Base-by-base conservation (phyloP, 1,284 basidiomycete species). In the Leccinum pallidistipes region DNA sequence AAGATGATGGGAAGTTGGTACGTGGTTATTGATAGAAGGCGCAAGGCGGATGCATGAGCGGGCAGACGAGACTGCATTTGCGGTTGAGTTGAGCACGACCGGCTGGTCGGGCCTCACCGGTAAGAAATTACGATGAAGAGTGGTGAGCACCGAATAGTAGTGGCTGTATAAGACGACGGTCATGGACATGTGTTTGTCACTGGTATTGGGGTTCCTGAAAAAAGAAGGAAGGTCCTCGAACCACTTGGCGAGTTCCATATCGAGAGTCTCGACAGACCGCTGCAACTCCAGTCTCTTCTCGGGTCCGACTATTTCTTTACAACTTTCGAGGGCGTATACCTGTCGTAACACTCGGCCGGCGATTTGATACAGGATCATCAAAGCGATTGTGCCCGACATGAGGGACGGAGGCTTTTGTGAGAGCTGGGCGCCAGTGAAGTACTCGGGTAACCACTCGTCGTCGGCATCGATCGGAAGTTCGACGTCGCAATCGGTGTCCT, bases 151-250 rank as follows among this genome's bases (percentile, higher is more conserved):
- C 24, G 92, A 92, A 74, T 95, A 95, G 72, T 95, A 95, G 70
- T 93, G 91, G 69, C 91, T 93, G 81, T 86, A 92, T 11, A 95
- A 82, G 34, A 94, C 90, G n/a, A 92, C 90, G 16, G 90, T 90
- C 84, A 95, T 90, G 1, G 88, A 90, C 40, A 92, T 87, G 77
- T 92, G 88, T 74, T 87, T 86, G 63, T 86, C 90, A 59, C 86
- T 92, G 62, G 82, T 78, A 14, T 83, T 87, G 63, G 85, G 79
- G 4, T 86, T 86, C 76, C 90, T 91, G 83, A 92, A 91, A 31
- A 82, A 81, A 7, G 78, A 68, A 2, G 91, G 90, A 21, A 93
- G 79, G 31, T 90, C 83, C 31, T 93, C 90, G 66, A 91, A 89
- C 93, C 93, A 95, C 69, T 86, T 85, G 27, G 83, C 85, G 45